A percentile compares a stretch with the other conserved stretches of the same genome.
Evolutionary conservation across 2,329 filamentous ascomycete species (phyloP).

Genomic region (Cordyceps fumosorosea): DNA sequence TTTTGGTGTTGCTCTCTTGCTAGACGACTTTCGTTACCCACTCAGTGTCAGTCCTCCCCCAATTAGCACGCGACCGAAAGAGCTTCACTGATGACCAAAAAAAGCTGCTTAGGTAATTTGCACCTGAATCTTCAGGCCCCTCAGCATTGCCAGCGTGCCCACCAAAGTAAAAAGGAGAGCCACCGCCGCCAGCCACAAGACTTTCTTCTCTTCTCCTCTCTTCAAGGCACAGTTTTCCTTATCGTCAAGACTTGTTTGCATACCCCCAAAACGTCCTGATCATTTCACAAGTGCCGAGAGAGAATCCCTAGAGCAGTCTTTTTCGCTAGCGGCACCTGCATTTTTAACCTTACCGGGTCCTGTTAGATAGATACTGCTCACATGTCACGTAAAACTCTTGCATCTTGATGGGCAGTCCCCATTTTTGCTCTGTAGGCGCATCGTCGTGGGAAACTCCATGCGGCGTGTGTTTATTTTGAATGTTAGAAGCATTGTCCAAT

Average conservation of each 20-base stretch:
- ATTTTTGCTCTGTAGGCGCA: too few species aligned
- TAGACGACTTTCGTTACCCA: background rate
- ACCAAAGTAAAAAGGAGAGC: constrained; percentile 21
- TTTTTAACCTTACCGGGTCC: constrained; percentile 60
- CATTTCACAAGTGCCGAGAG: constrained; percentile 87
- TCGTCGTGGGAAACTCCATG: background rate
- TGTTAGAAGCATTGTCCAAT: background rate
- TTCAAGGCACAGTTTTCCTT: constrained; percentile 77
- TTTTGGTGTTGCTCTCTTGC: constrained; percentile 3
- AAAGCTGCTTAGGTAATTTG: background rate
- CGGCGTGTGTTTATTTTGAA: background rate
- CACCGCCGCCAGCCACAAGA: constrained; percentile 21
- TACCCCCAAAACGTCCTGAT: constrained; percentile 71
- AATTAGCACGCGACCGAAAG: constrained; percentile 1
- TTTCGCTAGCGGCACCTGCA: constrained; percentile 97
- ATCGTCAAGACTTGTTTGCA: constrained; percentile 76
- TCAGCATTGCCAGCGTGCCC: constrained; percentile 15
- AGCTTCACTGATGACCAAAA: background rate
- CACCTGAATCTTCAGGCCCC: constrained; percentile 17
- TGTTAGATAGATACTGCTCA: constrained; percentile 97
- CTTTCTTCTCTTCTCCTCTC: constrained; percentile 29
- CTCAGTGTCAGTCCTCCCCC: background rate
- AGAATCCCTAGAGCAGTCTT: constrained; percentile 63
- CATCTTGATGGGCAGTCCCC: background rate
- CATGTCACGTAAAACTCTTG: constrained; percentile 38